Base-by-base conservation (phyloP, 1,139 yeast species). In the Diutina siamensis region DNA sequence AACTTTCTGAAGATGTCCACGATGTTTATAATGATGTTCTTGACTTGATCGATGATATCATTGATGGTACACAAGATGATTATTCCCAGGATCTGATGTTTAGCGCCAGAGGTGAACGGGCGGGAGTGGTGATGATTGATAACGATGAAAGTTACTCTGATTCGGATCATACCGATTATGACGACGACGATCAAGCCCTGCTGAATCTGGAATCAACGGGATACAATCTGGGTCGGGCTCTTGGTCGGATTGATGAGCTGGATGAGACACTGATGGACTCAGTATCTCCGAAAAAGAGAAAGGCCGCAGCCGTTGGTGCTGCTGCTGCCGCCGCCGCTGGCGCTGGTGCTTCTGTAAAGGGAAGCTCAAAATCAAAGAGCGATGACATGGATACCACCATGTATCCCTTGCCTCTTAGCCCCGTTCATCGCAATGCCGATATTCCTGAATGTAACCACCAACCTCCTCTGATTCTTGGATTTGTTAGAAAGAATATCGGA, bases 401-500 rank as follows among this genome's bases (percentile, higher is more conserved):
- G 20, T 81, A 73, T 53, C 96, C 97, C 9, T 67, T 86, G 44
- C 86, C 89, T 1, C 61, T 62, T 32, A 59, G 59, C 0, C 67
- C 65, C 0, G 65, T 85, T 7, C 53, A 60, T 21, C 74, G 95
- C 47, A 73, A 89, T 46, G 57, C 62, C 28, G 84, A 76, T 46
- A 70, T 89, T n/a, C 76, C 77, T 2, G 66, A 68, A 17, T 75
- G 88, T 47, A 68, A 68, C 0, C 74, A 79, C 42, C 67, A 78
- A 0, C 97, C 97, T 2, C 96, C 96, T 4, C 83, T 94, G 51
- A 64, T 92, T 35, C 67, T 89, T 46, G 74, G 88, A 1, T 76
- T 88, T 55, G 71, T 92, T 48, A 75, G 96, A 47, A 88, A 89
- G 58, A 88, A 87, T 55, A 94, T 89, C 15, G 97, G 97, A 25